Evolutionary conservation across 108 stramenopile species (phyloP).

Genomic region (Nitzschia sp.): DNA sequence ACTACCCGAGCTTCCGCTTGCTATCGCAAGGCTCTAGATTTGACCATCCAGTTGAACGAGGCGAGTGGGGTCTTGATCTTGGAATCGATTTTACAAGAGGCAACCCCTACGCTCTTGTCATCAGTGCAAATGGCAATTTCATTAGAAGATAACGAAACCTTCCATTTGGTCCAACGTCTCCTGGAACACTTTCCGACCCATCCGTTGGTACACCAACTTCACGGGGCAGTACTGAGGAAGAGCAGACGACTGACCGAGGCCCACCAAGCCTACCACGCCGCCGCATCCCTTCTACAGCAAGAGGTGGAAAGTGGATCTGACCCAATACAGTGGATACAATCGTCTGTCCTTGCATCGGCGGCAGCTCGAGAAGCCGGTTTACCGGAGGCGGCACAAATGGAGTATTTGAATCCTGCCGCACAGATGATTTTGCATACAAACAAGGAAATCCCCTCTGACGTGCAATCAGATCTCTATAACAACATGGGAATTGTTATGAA

Average conservation of each 20-base stretch:
- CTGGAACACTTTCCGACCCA: background rate
- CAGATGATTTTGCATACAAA: background rate
- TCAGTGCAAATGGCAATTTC: background rate
- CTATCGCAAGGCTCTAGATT: background rate
- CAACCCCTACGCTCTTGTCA: background rate
- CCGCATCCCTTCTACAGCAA: background rate
- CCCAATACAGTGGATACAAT: background rate
- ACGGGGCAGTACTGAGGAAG: slow-evolving; percentile 4
- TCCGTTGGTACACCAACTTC: background rate
- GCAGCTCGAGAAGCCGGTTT: background rate
- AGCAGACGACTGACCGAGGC: background rate
- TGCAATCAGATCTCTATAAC: background rate
- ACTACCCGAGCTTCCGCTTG: background rate
- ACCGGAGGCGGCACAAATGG: background rate
- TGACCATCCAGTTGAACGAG: background rate
- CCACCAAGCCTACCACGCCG: background rate
- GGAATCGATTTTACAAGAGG: background rate
- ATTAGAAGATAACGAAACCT: background rate
- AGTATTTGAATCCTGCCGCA: background rate
- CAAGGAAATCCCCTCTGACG: background rate
- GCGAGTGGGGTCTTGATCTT: background rate
- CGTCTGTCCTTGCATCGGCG: slow-evolving; percentile 7
- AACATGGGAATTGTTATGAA: slow-evolving; percentile 11
- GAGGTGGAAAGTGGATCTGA: background rate
- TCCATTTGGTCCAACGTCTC: background rate